Evolutionary conservation across 2,329 filamentous ascomycete genomes (phyloP).

Genomic region (Alternaria longipes): DNA sequence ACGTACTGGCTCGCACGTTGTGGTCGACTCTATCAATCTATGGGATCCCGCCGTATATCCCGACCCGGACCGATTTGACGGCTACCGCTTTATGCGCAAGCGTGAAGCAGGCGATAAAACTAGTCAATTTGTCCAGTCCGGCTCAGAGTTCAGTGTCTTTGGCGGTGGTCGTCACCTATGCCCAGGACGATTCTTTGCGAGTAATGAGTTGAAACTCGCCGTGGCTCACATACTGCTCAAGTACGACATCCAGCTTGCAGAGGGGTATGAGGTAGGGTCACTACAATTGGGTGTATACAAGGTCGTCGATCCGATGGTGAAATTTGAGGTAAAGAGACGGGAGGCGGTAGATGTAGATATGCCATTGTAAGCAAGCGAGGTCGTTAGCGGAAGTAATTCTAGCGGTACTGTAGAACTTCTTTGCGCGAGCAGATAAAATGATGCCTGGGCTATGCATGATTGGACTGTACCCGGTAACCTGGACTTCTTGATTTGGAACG

Average conservation of each 20-base stretch:
- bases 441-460: background rate
- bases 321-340: background rate
- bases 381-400: background rate
- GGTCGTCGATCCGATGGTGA: background rate
- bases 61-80: too few species aligned
- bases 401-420: background rate
- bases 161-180: too few species aligned
- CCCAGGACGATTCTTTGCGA: background rate
- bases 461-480: accelerated
- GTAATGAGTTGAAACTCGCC: background rate
- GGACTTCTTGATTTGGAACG: background rate
- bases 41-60: too few species aligned
- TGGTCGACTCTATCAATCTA: too few species aligned
- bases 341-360: background rate
- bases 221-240: background rate
- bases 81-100: background rate
- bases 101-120: background rate
- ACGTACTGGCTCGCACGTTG: too few species aligned
- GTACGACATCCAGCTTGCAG: background rate
- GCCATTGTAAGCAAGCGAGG: too few species aligned
- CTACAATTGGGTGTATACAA: background rate
- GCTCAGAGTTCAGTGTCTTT: background rate
- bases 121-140: background rate
- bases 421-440: background rate
- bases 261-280: background rate